Evolutionary conservation across 208 protist genomes (phyloP), one percentile per base, ranked within the genome.

Genomic region (Leptomonas pyrrhocoris): DNA sequence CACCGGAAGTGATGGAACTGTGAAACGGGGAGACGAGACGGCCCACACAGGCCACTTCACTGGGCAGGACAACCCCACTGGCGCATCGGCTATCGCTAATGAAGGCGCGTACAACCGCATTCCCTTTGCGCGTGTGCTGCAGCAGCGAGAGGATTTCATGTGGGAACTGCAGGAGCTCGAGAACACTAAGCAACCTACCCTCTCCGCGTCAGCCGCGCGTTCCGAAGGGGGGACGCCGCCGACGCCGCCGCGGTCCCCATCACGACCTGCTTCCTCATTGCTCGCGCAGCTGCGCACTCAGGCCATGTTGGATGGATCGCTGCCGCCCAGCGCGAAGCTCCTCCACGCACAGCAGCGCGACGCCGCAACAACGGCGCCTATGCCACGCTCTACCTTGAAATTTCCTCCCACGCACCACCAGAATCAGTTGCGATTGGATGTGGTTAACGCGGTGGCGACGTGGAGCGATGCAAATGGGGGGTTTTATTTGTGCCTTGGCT

Each of bases 391-490:
- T 19, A 54, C 40, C 27, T 7, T 46, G 25, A 48, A 23, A 40
- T 58, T 77, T 19, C 72, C 57, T 2, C 64, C 64, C 8, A 27
- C 43, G 27, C 72, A 77, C 48, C 72, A 77, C 19, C 72, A 77
- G 54, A 77, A 77, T 48, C 81, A 68, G 45, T 51, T 91, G 18
- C 77, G 68, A 13, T 76, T 76, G 12, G 88, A 87, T 27, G 88
- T 88, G 11, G 83, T 94, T 21, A 94, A 94, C 65, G 82, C 73
- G 25, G 83, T 94, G 18, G 85, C 83, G 15, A 62, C 82, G 60
- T 83, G 73, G 66, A 78, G 50, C n/a, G 84, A 88, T 38, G 50
- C 48, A 5, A 77, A 78, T 31, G 79, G 70, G 28, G 84, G 79
- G 0, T 77, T 84, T 19, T 90, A 86, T 54, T 27, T 86, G 9